These are phyloP conservation scores for Rhododendron kiyosumense DNA, from an alignment of 148 eudicot species.

Conservation along the genomic window DNA sequence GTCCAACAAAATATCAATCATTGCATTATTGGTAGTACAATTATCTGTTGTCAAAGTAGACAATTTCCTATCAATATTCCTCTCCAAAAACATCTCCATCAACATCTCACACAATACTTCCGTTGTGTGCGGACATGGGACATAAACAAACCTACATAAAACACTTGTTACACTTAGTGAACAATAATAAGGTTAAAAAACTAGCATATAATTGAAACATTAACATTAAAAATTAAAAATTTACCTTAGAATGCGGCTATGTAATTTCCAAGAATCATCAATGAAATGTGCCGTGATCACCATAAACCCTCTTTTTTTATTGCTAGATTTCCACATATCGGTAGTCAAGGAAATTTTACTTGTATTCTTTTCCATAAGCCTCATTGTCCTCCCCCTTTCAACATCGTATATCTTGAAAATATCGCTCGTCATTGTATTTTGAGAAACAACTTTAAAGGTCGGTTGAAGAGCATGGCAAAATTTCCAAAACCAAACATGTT, in stretches of 20 bases:
- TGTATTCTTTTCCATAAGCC: background rate
- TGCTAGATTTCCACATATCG: constrained; percentile 19
- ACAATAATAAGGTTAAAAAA: background rate
- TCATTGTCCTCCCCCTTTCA: background rate
- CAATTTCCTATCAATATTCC: constrained; percentile 3
- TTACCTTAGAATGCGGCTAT: constrained; percentile 8
- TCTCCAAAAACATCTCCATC: background rate
- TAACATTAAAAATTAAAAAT: no score
- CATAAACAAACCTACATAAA: constrained; percentile 18
- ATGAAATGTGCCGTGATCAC: constrained; percentile 21
- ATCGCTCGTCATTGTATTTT: background rate
- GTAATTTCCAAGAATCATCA: constrained; percentile 10
- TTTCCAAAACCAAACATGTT: background rate
- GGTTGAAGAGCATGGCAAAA: background rate
- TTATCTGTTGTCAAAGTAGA: background rate
- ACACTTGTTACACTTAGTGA: background rate
- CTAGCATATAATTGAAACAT: no score
- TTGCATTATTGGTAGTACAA: background rate
- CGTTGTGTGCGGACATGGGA: constrained; percentile 16
- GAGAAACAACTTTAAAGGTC: background rate
- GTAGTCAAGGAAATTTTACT: constrained; percentile 13
- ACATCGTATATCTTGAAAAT: constrained; percentile 13
- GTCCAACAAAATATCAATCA: background rate
- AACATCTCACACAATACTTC: constrained; percentile 2
- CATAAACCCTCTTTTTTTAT: constrained; percentile 19